phyloP scores from a whole-genome alignment of 108 stramenopile genomes.

The Bacterosira constricta region DNA sequence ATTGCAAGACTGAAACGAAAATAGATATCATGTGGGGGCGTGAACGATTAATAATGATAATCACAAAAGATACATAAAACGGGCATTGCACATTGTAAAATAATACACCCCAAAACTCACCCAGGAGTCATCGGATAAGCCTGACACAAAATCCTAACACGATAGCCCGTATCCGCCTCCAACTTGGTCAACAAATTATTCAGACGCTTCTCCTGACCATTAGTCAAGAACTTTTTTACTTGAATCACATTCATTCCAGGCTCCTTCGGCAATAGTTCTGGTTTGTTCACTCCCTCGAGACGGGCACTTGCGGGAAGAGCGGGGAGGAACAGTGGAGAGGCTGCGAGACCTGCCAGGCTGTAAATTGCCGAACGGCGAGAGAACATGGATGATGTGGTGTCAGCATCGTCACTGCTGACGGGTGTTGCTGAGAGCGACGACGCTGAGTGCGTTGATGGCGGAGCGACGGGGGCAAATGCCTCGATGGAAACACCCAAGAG shows the following conservation, averaged over 20 bases:
- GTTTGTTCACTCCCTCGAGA: slow-evolving; percentile 85
- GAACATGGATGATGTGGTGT: neutral
- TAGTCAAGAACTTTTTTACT: slow-evolving; percentile 80
- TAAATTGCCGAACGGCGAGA: slow-evolving; percentile 17
- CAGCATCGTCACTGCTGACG: neutral
- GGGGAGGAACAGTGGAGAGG: slow-evolving; percentile 8
- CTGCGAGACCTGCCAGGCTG: slow-evolving; percentile 5
- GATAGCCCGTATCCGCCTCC: slow-evolving; percentile 82
- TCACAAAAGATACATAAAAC: neutral
- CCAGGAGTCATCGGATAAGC: slow-evolving; percentile 87
- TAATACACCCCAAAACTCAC: slow-evolving; percentile 8
- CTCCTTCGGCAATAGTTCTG: slow-evolving; percentile 80
- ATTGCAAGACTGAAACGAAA: slow-evolving; percentile 46
- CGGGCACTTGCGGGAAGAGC: slow-evolving; percentile 57
- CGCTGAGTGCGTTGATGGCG: neutral
- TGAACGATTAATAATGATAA: neutral
- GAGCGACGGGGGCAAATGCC: neutral
- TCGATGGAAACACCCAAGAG: neutral
- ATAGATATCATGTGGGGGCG: neutral
- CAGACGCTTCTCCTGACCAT: slow-evolving; percentile 80
- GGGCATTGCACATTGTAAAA: no score
- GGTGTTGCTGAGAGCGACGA: neutral
- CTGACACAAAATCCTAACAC: slow-evolving; percentile 80
- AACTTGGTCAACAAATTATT: slow-evolving; percentile 64
- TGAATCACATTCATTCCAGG: slow-evolving; percentile 80